Evolutionary conservation across 352 stramenopile genomes (phyloP).

Genomic region (Phytophthora macrochlamydospora): DNA sequence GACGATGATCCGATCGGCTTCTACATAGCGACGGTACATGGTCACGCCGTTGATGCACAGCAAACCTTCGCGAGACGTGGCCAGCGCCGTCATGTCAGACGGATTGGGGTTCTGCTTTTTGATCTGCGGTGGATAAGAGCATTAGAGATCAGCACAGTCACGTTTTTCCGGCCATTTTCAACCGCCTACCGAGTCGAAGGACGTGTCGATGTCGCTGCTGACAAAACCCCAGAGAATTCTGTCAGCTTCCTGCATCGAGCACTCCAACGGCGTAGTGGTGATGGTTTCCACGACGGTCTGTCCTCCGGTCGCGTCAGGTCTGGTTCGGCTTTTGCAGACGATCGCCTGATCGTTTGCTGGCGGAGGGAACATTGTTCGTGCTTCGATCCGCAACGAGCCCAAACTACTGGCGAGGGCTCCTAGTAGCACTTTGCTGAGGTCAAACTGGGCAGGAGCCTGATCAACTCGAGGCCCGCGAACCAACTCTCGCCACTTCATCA

Average conservation of each 20-base stretch:
- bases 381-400: slow-evolving; percentile 6
- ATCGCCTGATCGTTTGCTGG: neutral
- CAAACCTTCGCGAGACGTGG: slow-evolving; percentile 7
- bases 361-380: neutral
- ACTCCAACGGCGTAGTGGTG: slow-evolving; percentile 19
- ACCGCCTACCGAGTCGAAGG: slow-evolving; percentile 19
- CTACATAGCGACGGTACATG: slow-evolving; percentile 23
- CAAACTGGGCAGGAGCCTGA: neutral
- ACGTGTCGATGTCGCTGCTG: slow-evolving; percentile 11
- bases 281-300: slow-evolving; percentile 13
- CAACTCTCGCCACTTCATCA: slow-evolving; percentile 7
- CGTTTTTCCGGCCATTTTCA: neutral
- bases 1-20: slow-evolving; percentile 18
- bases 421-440: slow-evolving; percentile 8
- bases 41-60: slow-evolving; percentile 13
- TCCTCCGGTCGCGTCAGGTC: neutral
- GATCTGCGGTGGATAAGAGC: neutral
- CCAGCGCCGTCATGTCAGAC: slow-evolving; percentile 24
- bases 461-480: slow-evolving; percentile 2
- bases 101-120: slow-evolving; percentile 8
- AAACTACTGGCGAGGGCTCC: slow-evolving; percentile 5
- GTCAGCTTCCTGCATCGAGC: slow-evolving; percentile 12
- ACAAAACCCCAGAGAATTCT: slow-evolving; percentile 18
- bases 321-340: slow-evolving; percentile 4
- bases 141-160: neutral